Percentiles rank a stretch among this genome's conserved stretches.
phyloP scores from a whole-genome alignment of 2,329 filamentous ascomycete genomes.

The Venturia asperata region DNA sequence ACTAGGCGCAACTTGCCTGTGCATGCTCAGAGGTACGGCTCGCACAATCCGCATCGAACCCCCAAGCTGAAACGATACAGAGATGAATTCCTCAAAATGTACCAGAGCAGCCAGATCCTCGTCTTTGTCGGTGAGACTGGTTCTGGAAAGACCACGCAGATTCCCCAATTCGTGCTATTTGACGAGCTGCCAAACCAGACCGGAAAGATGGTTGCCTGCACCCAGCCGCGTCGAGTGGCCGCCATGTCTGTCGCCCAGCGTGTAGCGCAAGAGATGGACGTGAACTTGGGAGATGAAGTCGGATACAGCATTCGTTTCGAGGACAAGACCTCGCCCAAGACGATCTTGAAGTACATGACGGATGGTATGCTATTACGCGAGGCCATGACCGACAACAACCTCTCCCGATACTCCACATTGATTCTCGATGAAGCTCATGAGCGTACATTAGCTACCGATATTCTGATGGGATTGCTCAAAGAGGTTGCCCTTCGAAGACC shows the following conservation, averaged over 20 bases:
- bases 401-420: constrained; percentile 87
- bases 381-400: constrained; percentile 82
- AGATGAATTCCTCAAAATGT: constrained; percentile 87
- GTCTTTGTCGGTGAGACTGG: constrained; percentile 99
- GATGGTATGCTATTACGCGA: constrained; percentile 97
- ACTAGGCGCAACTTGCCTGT: constrained; percentile 80
- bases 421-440: constrained; percentile 99
- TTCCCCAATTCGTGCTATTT: constrained; percentile 95
- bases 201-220: constrained; percentile 90
- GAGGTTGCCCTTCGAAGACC: constrained; percentile 80
- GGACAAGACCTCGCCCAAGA: constrained; percentile 79
- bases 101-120: constrained; percentile 89
- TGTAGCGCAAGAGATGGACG: constrained; percentile 93
- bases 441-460: constrained; percentile 90
- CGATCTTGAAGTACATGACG: constrained; percentile 99
- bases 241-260: constrained; percentile 97
- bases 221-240: constrained; percentile 91
- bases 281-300: constrained; percentile 81
- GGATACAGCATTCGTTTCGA: constrained; percentile 98
- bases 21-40: constrained; percentile 72
- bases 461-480: constrained; percentile 88
- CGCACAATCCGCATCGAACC: constrained; percentile 4
- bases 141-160: constrained; percentile 98
- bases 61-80: constrained; percentile 36
- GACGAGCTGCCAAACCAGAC: constrained; percentile 86